A percentile compares a stretch with the other conserved stretches of the same genome.
Conservation (phyloP, 371 early-diverging fungal genomes). For the Rhizomucor miehei region DNA sequence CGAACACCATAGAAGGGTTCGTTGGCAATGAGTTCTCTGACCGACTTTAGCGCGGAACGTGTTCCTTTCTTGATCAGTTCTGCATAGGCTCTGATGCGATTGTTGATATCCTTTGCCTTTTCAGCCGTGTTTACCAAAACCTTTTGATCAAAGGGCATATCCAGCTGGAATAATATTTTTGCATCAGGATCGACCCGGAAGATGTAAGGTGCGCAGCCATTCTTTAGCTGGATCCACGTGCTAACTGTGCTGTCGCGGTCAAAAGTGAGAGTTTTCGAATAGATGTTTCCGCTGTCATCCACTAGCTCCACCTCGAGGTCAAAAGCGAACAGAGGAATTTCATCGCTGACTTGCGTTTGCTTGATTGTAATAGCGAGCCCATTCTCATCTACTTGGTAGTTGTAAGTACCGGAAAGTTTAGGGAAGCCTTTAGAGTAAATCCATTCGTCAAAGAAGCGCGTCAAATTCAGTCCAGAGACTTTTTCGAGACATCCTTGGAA, state of each 20-base stretch:
- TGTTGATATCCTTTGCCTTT: slow-evolving; percentile 20
- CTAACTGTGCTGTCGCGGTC: slow-evolving; percentile 17
- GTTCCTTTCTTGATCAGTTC: slow-evolving; percentile 43
- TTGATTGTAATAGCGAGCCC: slow-evolving; percentile 35
- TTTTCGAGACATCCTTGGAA: slow-evolving; percentile 49
- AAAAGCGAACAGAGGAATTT: slow-evolving; percentile 50
- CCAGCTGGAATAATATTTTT: slow-evolving; percentile 39
- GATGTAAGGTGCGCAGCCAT: slow-evolving; percentile 23
- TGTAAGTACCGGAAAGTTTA: slow-evolving; percentile 40
- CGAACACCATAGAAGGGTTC: slow-evolving; percentile 55
- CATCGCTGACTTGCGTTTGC: slow-evolving; percentile 49
- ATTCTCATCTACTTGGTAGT: slow-evolving; percentile 23
- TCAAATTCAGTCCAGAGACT: slow-evolving; percentile 50
- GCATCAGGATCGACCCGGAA: slow-evolving; percentile 54
- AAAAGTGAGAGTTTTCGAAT: slow-evolving; percentile 24
- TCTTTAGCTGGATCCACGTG: slow-evolving; percentile 14
- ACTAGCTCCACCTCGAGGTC: slow-evolving; percentile 46
- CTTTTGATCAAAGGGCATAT: slow-evolving; percentile 46
- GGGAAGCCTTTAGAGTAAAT: slow-evolving; percentile 57
- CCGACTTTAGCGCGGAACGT: slow-evolving; percentile 37
- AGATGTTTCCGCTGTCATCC: slow-evolving; percentile 25
- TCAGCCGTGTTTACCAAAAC: slow-evolving; percentile 44
- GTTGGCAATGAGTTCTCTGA: slow-evolving; percentile 18
- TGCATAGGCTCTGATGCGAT: slow-evolving; percentile 44
- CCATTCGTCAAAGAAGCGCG: slow-evolving; percentile 66